phyloP scores from a whole-genome alignment of 768 basidiomycete species.

The Fomitopsis pulvina region DNA sequence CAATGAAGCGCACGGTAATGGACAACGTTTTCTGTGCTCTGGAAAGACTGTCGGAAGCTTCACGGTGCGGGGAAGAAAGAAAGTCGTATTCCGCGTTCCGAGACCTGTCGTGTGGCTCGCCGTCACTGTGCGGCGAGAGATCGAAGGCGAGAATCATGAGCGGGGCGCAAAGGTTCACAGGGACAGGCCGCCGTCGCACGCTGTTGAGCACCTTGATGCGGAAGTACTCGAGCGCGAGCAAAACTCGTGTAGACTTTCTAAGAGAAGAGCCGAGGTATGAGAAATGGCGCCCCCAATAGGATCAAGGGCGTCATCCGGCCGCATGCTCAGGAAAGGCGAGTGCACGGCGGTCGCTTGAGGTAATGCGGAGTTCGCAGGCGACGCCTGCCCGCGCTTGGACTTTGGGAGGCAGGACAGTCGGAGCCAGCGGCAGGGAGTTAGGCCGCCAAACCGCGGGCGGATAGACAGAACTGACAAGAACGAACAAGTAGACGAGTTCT shows the following conservation, averaged over 20 bases:
- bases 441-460: neutral
- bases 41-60: too few species aligned
- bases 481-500: too few species aligned
- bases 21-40: too few species aligned
- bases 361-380: neutral
- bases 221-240: neutral
- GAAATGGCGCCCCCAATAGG: neutral
- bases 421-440: too few species aligned
- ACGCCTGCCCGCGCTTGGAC: too few species aligned
- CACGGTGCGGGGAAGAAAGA: neutral
- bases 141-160: neutral
- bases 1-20: too few species aligned
- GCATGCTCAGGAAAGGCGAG: too few species aligned
- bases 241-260: neutral
- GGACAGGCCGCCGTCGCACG: neutral
- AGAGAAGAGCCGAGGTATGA: neutral
- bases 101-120: neutral
- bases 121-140: neutral
- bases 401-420: too few species aligned
- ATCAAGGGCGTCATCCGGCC: neutral
- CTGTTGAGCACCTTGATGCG: constrained; percentile 3
- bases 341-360: neutral
- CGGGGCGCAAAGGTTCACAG: neutral
- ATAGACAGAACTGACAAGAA: too few species aligned
- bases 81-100: neutral